These are phyloP conservation scores for Talaromyces sp. DNA, from an alignment of 2,329 filamentous ascomycete species.

Conservation along the genomic window DNA sequence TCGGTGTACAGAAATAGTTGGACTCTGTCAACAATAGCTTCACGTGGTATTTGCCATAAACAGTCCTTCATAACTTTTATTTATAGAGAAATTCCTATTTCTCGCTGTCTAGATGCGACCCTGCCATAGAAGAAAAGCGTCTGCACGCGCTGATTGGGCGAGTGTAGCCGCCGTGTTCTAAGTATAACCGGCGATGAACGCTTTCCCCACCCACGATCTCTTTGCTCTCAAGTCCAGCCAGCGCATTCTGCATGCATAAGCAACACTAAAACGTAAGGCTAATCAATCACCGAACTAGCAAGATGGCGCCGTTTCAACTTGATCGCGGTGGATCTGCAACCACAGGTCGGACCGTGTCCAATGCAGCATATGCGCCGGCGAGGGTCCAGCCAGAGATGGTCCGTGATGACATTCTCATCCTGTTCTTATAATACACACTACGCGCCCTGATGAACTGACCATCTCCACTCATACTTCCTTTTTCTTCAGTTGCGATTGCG, in stretches of 20 bases:
- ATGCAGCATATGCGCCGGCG: neutral
- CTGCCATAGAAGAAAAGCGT: neutral
- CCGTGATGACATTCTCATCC: neutral
- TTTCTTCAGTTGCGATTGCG: neutral
- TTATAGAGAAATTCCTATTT: neutral
- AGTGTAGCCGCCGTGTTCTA: neutral
- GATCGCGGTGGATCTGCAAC: neutral
- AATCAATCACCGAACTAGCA: neutral
- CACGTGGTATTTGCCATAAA: neutral
- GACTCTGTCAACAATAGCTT: neutral
- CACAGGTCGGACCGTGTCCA: neutral
- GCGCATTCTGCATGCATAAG: neutral
- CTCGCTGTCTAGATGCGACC: neutral
- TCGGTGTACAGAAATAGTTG: neutral
- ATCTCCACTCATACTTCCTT: neutral
- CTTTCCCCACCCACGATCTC: conserved; percentile 4
- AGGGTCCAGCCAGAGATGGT: neutral
- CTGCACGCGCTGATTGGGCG: neutral
- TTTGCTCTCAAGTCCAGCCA: neutral
- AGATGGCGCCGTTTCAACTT: neutral
- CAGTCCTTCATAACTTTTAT: neutral
- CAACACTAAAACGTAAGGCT: neutral
- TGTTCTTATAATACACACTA: neutral
- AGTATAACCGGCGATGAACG: neutral
- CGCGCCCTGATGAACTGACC: neutral